phyloP scores from a whole-genome alignment of 768 basidiomycete species.

The Phanerodontia chrysosporium region DNA sequence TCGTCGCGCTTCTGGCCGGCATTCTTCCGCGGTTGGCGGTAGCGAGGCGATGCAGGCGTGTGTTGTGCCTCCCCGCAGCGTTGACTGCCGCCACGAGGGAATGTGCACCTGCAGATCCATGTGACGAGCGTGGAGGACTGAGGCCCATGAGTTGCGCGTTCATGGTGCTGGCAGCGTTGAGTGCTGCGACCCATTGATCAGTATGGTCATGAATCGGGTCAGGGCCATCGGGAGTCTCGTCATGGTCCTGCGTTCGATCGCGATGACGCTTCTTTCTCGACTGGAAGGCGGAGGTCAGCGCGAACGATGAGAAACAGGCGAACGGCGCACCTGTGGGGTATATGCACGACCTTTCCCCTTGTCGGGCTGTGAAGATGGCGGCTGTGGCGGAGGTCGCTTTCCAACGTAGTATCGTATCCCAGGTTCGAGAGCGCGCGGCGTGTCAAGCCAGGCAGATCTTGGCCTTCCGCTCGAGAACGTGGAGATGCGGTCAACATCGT shows the following conservation, averaged over 20 bases:
- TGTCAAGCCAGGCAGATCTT: background rate
- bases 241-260: background rate
- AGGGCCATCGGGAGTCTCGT: no score
- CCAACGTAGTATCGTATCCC: background rate
- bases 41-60: background rate
- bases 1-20: background rate
- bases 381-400: background rate
- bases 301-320: no score
- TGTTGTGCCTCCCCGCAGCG: background rate
- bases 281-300: background rate
- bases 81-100: background rate
- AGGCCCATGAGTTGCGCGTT: background rate
- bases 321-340: no score
- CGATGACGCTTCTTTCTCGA: background rate
- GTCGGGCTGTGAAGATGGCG: background rate
- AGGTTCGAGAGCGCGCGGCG: background rate
- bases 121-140: background rate
- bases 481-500: background rate
- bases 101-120: background rate
- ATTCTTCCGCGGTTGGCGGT: background rate
- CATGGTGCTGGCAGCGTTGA: background rate
- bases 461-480: background rate
- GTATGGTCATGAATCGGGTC: background rate
- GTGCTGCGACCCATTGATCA: background rate
- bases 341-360: background rate